Evolutionary conservation across 768 basidiomycete species (phyloP).

Genomic region (Lactarius vividus): DNA sequence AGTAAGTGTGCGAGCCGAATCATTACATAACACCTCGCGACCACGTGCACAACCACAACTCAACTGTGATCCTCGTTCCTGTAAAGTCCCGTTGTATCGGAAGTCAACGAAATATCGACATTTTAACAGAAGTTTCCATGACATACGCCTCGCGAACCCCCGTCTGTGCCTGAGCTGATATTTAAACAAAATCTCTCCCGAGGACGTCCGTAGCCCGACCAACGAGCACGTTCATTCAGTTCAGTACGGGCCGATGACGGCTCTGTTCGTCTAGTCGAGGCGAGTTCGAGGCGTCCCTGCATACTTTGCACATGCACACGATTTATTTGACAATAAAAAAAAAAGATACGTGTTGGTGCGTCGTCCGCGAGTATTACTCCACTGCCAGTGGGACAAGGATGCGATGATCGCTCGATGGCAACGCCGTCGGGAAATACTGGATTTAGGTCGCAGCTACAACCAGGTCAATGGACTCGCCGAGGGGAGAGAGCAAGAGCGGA

Average conservation of each 20-base stretch:
- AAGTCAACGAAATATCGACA: neutral
- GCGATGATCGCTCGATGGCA: neutral
- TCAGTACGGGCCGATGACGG: neutral
- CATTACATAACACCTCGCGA: neutral
- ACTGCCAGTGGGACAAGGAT: neutral
- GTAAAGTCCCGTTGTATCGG: neutral
- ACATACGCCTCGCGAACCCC: neutral
- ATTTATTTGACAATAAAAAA: neutral
- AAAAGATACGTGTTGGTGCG: neutral
- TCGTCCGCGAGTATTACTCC: neutral
- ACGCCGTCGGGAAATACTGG: neutral
- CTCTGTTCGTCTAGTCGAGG: slow-evolving; percentile 8
- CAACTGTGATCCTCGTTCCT: slow-evolving; percentile 1
- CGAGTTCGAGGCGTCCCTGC: neutral
- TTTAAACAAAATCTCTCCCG: neutral
- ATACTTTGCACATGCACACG: slow-evolving; percentile 5
- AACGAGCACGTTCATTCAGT: neutral
- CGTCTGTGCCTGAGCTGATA: neutral
- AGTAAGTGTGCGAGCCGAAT: neutral
- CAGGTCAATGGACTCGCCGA: neutral
- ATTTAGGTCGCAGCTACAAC: neutral
- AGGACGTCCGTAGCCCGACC: slow-evolving; percentile 4
- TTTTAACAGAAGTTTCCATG: slow-evolving; percentile 7
- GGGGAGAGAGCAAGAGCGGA: neutral
- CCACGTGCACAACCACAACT: neutral